These are phyloP conservation scores for Coniosporium apollinis DNA, from an alignment of 495 filamentous ascomycete genomes.

Conservation along the genomic window DNA sequence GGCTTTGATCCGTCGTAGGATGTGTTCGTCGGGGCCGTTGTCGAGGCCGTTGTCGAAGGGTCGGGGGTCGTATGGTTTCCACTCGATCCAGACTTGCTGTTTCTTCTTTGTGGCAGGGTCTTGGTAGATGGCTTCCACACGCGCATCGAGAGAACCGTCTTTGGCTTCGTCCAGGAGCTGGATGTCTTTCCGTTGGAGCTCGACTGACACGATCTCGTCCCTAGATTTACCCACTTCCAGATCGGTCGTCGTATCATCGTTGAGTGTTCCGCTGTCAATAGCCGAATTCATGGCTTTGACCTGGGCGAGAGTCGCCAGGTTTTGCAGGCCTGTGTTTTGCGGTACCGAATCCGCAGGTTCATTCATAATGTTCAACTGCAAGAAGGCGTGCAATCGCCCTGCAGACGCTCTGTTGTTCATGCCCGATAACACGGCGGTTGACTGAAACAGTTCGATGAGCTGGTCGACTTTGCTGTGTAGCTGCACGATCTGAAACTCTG, in stretches of 20 bases:
- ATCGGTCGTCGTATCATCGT: too few relatives aligned
- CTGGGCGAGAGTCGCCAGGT: too few relatives aligned
- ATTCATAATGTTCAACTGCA: too few relatives aligned
- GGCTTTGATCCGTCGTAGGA: conserved; percentile 11
- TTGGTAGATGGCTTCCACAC: conserved; percentile 13
- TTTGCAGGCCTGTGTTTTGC: too few relatives aligned
- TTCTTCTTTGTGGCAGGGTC: conserved; percentile 3
- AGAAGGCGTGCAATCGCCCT: too few relatives aligned
- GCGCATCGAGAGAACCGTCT: conserved; percentile 1
- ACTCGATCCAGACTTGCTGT: conserved; percentile 16
- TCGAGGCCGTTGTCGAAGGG: conserved; percentile 3
- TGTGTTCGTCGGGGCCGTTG: conserved; percentile 7
- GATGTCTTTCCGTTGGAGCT: too few relatives aligned
- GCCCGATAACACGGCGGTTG: conserved; percentile 9
- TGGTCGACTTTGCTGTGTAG: conserved; percentile 16
- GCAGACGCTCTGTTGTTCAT: too few relatives aligned
- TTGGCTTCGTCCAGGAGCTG: conserved; percentile 7
- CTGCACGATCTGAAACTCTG: conserved; percentile 19
- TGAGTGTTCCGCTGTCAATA: too few relatives aligned
- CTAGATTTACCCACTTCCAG: too few relatives aligned
- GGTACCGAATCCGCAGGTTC: too few relatives aligned
- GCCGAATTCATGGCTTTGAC: too few relatives aligned
- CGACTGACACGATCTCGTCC: too few relatives aligned
- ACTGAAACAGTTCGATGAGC: conserved; percentile 15
- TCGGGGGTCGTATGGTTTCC: conserved; percentile 14